Evolutionary conservation across 2,329 filamentous ascomycete genomes (phyloP).

Genomic region (Fusarium solani-melongenae): DNA sequence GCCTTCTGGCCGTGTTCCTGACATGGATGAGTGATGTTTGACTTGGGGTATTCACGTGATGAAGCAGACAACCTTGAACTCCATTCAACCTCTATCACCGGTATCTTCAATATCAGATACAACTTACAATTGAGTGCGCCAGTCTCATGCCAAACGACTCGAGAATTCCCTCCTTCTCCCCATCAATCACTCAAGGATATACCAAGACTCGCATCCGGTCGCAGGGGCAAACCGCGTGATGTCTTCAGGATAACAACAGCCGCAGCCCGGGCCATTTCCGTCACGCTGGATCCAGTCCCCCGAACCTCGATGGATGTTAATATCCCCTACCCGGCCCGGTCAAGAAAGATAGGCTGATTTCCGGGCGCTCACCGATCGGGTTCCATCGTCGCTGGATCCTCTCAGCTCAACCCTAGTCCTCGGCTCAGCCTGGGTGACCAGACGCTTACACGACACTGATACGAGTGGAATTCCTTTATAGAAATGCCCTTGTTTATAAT

Average conservation of each 20-base stretch:
- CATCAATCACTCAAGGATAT: neutral
- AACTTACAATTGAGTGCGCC: neutral
- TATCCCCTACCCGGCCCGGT: neutral
- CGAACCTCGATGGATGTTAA: conserved; percentile 14
- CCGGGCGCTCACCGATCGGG: conserved; percentile 8
- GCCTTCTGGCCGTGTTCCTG: conserved; percentile 14
- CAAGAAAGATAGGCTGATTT: conserved; percentile 11
- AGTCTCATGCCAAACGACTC: neutral
- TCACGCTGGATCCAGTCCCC: neutral
- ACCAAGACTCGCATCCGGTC: neutral
- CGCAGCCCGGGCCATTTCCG: neutral
- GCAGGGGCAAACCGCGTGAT: conserved; percentile 24
- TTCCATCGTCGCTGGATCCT: conserved; percentile 21
- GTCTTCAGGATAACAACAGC: neutral
- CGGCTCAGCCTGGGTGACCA: neutral
- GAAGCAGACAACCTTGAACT: neutral
- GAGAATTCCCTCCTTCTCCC: no score
- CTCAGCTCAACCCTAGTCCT: neutral
- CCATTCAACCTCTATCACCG: neutral
- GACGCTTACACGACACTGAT: neutral
- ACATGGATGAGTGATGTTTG: conserved; percentile 1
- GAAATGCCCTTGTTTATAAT: neutral
- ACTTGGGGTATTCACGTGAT: conserved; percentile 22
- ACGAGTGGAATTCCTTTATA: neutral
- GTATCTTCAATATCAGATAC: neutral